A percentile compares a stretch with the other conserved stretches of the same genome.
Evolutionary conservation across 108 stramenopile species (phyloP).

Genomic region (Aurantiochytrium sp.): DNA sequence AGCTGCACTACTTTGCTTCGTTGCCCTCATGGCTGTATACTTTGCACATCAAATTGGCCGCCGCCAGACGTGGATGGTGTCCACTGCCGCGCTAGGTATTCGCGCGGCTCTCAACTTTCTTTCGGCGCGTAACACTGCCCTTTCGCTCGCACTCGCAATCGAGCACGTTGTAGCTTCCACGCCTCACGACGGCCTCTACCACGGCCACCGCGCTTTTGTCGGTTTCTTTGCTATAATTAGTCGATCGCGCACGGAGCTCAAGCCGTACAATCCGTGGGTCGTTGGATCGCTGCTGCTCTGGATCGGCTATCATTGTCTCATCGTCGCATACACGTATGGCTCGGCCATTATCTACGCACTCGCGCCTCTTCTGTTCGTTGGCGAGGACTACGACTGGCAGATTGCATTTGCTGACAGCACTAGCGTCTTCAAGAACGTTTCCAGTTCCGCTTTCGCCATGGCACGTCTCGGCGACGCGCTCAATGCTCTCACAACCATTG

Average conservation of each 20-base stretch:
- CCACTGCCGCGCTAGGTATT: background rate
- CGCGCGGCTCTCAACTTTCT: background rate
- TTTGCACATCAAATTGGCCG: background rate
- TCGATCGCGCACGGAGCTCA: background rate
- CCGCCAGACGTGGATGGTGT: background rate
- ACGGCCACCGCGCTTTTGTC: conserved; percentile 9
- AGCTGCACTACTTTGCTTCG: background rate
- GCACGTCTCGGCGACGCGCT: background rate
- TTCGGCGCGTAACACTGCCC: background rate
- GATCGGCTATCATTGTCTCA: background rate
- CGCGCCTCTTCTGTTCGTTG: background rate
- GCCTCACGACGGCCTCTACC: background rate
- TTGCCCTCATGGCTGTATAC: background rate
- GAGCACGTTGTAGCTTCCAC: background rate
- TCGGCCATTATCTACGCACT: background rate
- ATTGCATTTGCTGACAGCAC: background rate
- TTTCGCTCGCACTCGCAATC: background rate
- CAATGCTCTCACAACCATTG: background rate
- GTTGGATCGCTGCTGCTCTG: background rate
- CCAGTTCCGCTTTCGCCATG: background rate
- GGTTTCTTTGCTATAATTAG: background rate
- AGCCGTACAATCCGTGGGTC: background rate
- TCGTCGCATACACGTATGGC: background rate
- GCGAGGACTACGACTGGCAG: background rate
- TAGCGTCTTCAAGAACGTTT: background rate